These are phyloP conservation scores for Chaetomium strumarium DNA, from an alignment of 2,329 filamentous ascomycete species.

Conservation along the genomic window DNA sequence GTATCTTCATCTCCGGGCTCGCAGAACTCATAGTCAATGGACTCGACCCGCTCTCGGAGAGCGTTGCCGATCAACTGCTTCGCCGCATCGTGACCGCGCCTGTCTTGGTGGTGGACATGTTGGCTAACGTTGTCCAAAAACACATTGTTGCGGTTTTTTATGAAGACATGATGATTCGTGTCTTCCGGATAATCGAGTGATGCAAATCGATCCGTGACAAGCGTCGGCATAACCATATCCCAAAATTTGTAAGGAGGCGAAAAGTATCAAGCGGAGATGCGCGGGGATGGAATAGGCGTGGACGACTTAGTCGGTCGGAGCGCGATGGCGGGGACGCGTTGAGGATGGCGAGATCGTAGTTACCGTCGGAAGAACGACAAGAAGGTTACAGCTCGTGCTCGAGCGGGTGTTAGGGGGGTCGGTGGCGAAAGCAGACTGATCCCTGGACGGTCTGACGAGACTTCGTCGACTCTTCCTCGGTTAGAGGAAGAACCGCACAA, in stretches of 20 bases:
- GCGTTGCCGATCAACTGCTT: slow-evolving; percentile 83
- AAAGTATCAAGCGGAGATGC: not conserved
- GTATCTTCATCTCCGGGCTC: slow-evolving; percentile 92
- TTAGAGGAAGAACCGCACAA: slow-evolving; percentile 98
- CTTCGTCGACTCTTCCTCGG: slow-evolving; percentile 99
- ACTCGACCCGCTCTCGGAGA: slow-evolving; percentile 76
- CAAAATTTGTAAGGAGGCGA: slow-evolving; percentile 29
- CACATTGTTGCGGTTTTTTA: slow-evolving; percentile 36
- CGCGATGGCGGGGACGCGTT: not conserved
- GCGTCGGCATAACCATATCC: slow-evolving; percentile 63
- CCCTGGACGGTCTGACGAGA: slow-evolving; percentile 87
- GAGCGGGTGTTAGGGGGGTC: slow-evolving; percentile 77
- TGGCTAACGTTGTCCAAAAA: slow-evolving; percentile 30
- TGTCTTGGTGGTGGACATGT: slow-evolving; percentile 37
- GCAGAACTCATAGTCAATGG: slow-evolving; percentile 81
- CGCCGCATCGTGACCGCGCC: slow-evolving; percentile 37
- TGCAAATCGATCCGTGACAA: slow-evolving; percentile 49
- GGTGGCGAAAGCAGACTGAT: slow-evolving; percentile 89
- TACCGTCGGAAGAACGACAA: slow-evolving; percentile 14
- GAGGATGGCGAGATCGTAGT: not conserved
- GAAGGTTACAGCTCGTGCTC: slow-evolving; percentile 17
- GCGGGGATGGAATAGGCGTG: not conserved
- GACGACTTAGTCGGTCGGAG: slow-evolving; percentile 6
- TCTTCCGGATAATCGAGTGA: slow-evolving; percentile 41
- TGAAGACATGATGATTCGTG: slow-evolving; percentile 42